A percentile compares a stretch with the other conserved stretches of the same genome.
These are phyloP conservation scores for Sphaerosporella brunnea DNA, from an alignment of 495 filamentous ascomycete species.

Conservation along the genomic window DNA sequence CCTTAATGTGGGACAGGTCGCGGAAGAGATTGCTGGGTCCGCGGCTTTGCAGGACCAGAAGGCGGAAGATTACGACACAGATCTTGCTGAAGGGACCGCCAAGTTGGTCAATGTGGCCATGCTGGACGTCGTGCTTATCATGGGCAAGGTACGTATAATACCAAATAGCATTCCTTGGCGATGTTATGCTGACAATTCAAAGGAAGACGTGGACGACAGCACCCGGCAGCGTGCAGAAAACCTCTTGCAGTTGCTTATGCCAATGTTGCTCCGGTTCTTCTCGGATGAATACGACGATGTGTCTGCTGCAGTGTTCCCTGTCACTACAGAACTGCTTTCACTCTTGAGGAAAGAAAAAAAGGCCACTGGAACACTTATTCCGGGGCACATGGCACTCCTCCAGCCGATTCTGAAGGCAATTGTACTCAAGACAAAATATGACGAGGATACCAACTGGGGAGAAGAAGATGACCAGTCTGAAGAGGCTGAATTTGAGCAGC, in stretches of 20 bases:
- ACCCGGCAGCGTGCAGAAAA: slow-evolving; percentile 46
- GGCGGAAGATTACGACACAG: slow-evolving; percentile 74
- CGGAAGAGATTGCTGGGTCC: slow-evolving; percentile 63
- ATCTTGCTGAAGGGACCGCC: slow-evolving; percentile 82
- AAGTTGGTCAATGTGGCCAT: slow-evolving; percentile 88
- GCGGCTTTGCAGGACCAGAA: slow-evolving; percentile 58
- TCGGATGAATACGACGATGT: slow-evolving; percentile 96
- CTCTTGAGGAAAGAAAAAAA: slow-evolving; percentile 66
- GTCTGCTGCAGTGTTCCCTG: slow-evolving; percentile 82
- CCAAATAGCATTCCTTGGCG: background rate
- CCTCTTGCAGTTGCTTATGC: slow-evolving; percentile 62
- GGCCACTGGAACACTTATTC: slow-evolving; percentile 38
- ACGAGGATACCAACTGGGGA: slow-evolving; percentile 86
- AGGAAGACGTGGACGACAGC: slow-evolving; percentile 37
- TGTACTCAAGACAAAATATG: slow-evolving; percentile 87
- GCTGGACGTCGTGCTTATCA: slow-evolving; percentile 62
- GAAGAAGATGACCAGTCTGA: slow-evolving; percentile 88
- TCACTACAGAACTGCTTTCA: slow-evolving; percentile 72
- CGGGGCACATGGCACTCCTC: slow-evolving; percentile 57
- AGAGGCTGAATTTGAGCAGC: slow-evolving; percentile 94
- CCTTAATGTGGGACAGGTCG: slow-evolving; percentile 65
- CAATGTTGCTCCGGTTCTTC: slow-evolving; percentile 77
- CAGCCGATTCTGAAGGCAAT: slow-evolving; percentile 78
- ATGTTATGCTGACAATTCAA: slow-evolving; percentile 11
- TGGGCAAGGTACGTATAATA: slow-evolving; percentile 32